Conservation (phyloP, 202 grass and related monocot species). For the Zoysia matrella region DNA sequence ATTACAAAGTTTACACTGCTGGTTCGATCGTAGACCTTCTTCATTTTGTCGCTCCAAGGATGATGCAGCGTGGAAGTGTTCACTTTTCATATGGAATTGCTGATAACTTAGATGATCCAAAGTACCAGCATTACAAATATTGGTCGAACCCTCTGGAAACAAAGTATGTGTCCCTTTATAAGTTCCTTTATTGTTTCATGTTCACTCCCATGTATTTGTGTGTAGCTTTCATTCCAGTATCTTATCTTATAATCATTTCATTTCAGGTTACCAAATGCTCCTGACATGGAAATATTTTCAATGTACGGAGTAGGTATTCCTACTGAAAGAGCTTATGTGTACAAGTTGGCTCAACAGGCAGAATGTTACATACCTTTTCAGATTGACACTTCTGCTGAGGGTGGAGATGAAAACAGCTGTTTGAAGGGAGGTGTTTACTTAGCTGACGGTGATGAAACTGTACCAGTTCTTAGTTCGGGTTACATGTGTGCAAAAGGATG, state of each 20-base stretch:
- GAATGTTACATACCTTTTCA: constrained; percentile 94
- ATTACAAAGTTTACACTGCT: too few relatives aligned
- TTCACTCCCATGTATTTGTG: background rate
- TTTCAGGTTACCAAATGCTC: constrained; percentile 87
- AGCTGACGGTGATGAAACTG: constrained; percentile 89
- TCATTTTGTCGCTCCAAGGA: too few relatives aligned
- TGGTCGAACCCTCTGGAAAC: constrained; percentile 99
- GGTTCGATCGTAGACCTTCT: too few relatives aligned
- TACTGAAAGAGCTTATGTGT: constrained; percentile 95
- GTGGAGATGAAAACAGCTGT: constrained; percentile 72
- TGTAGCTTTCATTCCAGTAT: background rate
- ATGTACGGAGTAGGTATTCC: constrained; percentile 64
- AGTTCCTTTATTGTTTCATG: background rate
- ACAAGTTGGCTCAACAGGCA: constrained; percentile 71
- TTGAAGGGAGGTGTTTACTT: constrained; percentile 88
- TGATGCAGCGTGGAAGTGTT: too few relatives aligned
- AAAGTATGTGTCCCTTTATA: constrained; percentile 63
- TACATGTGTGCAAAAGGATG: too few relatives aligned
- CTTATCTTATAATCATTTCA: constrained; percentile 19
- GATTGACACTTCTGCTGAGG: constrained; percentile 82
- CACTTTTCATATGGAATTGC: too few relatives aligned
- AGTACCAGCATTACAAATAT: constrained; percentile 90
- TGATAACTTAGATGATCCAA: constrained; percentile 58
- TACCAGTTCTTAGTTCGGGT: constrained; percentile 73
- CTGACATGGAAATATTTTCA: constrained; percentile 25